Conservation (phyloP, 2,329 filamentous ascomycete species). For the Colletotrichum trifolii region DNA sequence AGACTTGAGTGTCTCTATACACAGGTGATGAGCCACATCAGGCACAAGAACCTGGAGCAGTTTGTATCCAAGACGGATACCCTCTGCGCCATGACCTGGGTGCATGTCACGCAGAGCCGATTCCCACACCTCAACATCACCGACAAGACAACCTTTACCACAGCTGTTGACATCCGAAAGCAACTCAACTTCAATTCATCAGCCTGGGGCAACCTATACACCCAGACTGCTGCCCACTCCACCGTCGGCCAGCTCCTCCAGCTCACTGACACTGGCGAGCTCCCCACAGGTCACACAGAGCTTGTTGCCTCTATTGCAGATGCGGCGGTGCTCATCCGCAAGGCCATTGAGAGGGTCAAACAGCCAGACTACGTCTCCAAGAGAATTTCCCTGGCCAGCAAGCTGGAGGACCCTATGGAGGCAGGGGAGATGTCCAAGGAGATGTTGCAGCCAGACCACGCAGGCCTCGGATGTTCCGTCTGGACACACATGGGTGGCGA, state of each 20-base stretch:
- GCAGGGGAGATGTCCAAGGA: constrained; percentile 5
- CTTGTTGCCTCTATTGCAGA: background rate
- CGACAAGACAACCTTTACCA: constrained; percentile 21
- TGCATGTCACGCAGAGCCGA: constrained; percentile 19
- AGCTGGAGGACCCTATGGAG: constrained; percentile 11
- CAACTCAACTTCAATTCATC: background rate
- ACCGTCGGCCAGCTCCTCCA: background rate
- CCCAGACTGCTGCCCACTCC: constrained; percentile 8
- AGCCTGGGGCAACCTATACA: constrained; percentile 27
- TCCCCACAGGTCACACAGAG: background rate
- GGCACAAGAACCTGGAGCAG: background rate
- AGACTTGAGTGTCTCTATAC: background rate
- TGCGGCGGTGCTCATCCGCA: constrained; percentile 19
- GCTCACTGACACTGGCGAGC: background rate
- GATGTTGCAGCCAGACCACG: constrained; percentile 8
- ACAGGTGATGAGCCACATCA: background rate
- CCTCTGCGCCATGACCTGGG: constrained; percentile 23
- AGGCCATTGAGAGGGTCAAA: constrained; percentile 4
- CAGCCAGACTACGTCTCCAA: constrained; percentile 14
- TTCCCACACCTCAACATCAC: background rate
- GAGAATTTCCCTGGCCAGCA: constrained; percentile 17
- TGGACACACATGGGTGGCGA: constrained; percentile 34
- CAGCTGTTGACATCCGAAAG: constrained; percentile 3
- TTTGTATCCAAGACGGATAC: constrained; percentile 16
- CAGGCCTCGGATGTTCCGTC: constrained; percentile 25